Evolutionary conservation across 768 basidiomycete genomes (phyloP).

Genomic region (Fibroporia radiculosa): DNA sequence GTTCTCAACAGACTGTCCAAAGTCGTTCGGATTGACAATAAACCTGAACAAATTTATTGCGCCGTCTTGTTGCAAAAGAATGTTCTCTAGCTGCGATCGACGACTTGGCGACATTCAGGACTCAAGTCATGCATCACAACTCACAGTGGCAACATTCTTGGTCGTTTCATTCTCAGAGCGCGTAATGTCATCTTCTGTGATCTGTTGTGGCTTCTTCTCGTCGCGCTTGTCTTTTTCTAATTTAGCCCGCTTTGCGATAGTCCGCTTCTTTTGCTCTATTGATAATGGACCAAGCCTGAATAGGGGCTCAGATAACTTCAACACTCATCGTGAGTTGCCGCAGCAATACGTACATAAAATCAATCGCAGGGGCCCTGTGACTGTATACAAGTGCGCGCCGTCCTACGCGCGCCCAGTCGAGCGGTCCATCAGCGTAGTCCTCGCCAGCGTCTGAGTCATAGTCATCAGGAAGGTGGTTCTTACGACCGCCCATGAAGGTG

Average conservation of each 20-base stretch:
- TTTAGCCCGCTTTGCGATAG: slow-evolving; percentile 48
- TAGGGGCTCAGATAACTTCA: slow-evolving; percentile 10
- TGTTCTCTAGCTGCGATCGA: slow-evolving; percentile 44
- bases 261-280: slow-evolving; percentile 76
- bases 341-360: slow-evolving; percentile 69
- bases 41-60: slow-evolving; percentile 77
- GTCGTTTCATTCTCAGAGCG: slow-evolving; percentile 85
- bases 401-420: slow-evolving; percentile 86
- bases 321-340: neutral
- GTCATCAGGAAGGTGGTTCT: slow-evolving; percentile 32
- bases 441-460: slow-evolving; percentile 44
- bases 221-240: slow-evolving; percentile 68
- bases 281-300: slow-evolving; percentile 89
- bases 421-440: slow-evolving; percentile 27
- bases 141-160: slow-evolving; percentile 70
- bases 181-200: slow-evolving; percentile 75
- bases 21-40: slow-evolving; percentile 84
- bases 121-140: slow-evolving; percentile 16
- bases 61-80: slow-evolving; percentile 42
- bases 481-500: slow-evolving; percentile 67
- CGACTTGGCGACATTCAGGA: neutral
- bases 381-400: slow-evolving; percentile 77
- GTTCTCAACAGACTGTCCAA: slow-evolving; percentile 94
- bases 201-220: slow-evolving; percentile 66
- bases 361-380: slow-evolving; percentile 68